A percentile compares a stretch with the other conserved stretches of the same genome.
phyloP scores from a whole-genome alignment of 1,284 basidiomycete genomes.

The Malassezia vespertilionis region DNA sequence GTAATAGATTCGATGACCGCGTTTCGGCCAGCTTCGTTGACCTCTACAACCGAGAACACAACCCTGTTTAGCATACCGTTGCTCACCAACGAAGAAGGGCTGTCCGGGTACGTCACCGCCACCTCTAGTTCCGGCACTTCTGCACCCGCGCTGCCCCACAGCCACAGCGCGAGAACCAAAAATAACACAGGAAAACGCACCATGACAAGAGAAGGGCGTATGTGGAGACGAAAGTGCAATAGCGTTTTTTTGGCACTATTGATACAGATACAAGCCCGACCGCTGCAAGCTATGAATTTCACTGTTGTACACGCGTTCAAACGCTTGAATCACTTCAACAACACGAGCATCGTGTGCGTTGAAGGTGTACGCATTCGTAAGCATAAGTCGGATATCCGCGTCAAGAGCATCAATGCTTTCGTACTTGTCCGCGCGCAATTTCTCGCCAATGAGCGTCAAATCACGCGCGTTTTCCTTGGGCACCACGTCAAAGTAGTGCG shows the following conservation, averaged over 20 bases:
- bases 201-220: neutral
- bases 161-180: too few relatives aligned
- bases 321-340: slow-evolving; percentile 50
- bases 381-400: slow-evolving; percentile 72
- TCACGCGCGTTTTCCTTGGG: slow-evolving; percentile 76
- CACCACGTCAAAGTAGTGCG: slow-evolving; percentile 71
- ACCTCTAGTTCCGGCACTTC: slow-evolving; percentile 39
- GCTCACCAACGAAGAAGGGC: slow-evolving; percentile 39
- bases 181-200: neutral
- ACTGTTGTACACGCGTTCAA: slow-evolving; percentile 46
- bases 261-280: too few relatives aligned
- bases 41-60: slow-evolving; percentile 35
- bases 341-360: slow-evolving; percentile 71
- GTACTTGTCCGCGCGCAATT: slow-evolving; percentile 72
- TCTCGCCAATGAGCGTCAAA: slow-evolving; percentile 66
- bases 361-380: slow-evolving; percentile 71
- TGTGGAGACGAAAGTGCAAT: too few relatives aligned
- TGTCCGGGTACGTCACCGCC: slow-evolving; percentile 41
- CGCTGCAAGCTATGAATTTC: slow-evolving; percentile 28
- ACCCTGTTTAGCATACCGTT: slow-evolving; percentile 45
- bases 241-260: too few relatives aligned
- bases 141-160: slow-evolving; percentile 19
- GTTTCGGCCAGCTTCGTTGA: slow-evolving; percentile 32
- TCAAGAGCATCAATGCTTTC: slow-evolving; percentile 65
- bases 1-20: slow-evolving; percentile 35